Percentiles rank a stretch among this genome's conserved stretches.
These are phyloP conservation scores for Cyberlindnera lachancei DNA, from an alignment of 805 yeast genomes.

Conservation along the genomic window DNA sequence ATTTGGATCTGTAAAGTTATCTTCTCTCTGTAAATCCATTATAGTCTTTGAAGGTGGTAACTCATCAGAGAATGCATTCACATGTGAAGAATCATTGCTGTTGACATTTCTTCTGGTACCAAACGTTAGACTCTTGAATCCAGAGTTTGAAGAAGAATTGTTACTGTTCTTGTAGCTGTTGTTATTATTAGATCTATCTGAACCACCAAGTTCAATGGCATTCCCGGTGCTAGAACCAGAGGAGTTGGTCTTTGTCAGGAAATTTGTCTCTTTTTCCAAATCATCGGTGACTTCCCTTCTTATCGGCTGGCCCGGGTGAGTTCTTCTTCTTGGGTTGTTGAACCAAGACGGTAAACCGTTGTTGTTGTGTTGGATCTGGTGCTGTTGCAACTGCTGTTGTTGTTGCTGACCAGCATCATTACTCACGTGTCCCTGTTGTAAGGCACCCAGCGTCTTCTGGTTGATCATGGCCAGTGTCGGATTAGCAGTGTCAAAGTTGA, in stretches of 20 bases:
- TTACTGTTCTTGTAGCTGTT: too few relatives aligned
- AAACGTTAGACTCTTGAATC: constrained; percentile 31
- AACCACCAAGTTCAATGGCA: too few relatives aligned
- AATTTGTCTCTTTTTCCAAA: constrained; percentile 17
- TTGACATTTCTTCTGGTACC: constrained; percentile 29
- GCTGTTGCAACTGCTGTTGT: constrained; percentile 2
- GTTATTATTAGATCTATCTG: too few relatives aligned
- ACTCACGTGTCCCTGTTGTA: too few relatives aligned
- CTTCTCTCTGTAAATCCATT: constrained; percentile 34
- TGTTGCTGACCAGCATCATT: constrained; percentile 5
- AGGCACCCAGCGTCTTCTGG: too few relatives aligned
- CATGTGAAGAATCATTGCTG: constrained; percentile 16
- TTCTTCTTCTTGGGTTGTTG: constrained; percentile 37
- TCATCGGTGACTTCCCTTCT: constrained; percentile 30
- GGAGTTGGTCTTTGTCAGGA: constrained; percentile 15
- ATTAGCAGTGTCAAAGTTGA: constrained; percentile 13
- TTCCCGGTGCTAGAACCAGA: background rate
- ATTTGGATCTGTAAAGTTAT: constrained; percentile 19
- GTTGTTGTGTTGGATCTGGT: constrained; percentile 19
- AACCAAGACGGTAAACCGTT: too few relatives aligned
- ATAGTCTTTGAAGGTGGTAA: constrained; percentile 35
- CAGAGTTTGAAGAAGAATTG: constrained; percentile 21
- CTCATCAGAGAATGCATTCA: constrained; percentile 29
- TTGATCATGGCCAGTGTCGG: constrained; percentile 19
- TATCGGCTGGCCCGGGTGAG: constrained; percentile 39